Evolutionary conservation across 1,139 yeast species (phyloP), one percentile per base, ranked within the genome.

Genomic region (Kurtzmaniella quercitrusa): DNA sequence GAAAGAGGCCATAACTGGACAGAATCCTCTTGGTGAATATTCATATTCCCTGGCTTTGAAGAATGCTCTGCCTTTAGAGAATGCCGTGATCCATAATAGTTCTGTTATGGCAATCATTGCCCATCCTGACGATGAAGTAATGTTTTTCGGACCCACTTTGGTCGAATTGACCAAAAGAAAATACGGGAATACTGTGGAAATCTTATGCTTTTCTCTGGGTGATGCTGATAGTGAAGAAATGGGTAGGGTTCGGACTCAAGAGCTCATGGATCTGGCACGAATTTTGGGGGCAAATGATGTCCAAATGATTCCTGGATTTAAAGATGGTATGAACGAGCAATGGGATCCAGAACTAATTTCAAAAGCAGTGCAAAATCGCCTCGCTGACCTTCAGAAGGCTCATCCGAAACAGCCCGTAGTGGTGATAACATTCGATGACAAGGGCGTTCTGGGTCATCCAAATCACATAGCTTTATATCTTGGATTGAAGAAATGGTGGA

Each of bases 121-220:
- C 1, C 99, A 94, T 61, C 99, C 99, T 0, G 99, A 94, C 61
- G 99, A 94, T 60, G 99, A 94, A 63, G 93, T 89, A 44, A 94
- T 94, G 98, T 94, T 94, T 63, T 94, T 93, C 57, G 80, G 91
- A 1, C 98, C 98, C 0, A 73, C 95, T 0, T 55, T 88, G 38
- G 61, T 78, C 8, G 84, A 78, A 49, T 54, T 82, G 43, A 50
- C 66, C 28, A 78, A 81, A 45, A 60, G 68, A 2, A 59, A 68
- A 49, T 68, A 79, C 50, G 61, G 70, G 47, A 84, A 84, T 53
- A 52, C 60, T 5, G 66, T 88, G 18, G 69, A 76, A 38, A 59
- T 91, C 14, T 56, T 89, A 11, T 89, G 96, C 52, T 75, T 88
- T 47, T 84, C 95, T 1, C 73, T 73, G 37, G 98, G 98, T 3